These are phyloP conservation scores for Coniochaeta pulveracea DNA, from an alignment of 2,329 filamentous ascomycete species.

Conservation along the genomic window DNA sequence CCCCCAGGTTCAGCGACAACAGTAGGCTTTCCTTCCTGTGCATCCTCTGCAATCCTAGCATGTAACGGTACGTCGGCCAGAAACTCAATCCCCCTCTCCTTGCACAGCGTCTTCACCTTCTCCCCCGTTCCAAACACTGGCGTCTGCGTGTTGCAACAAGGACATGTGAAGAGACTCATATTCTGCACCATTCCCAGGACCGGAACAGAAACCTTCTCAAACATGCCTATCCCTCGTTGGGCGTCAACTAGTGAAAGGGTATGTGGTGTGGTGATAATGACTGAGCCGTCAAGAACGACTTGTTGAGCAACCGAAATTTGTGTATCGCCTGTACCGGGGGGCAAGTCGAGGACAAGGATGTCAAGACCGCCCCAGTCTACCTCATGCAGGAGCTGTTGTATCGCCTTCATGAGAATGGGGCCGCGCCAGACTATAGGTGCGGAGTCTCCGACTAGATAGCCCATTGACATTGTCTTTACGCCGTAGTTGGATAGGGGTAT, in stretches of 20 bases:
- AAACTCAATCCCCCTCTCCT: constrained; percentile 63
- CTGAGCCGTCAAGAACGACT: constrained; percentile 71
- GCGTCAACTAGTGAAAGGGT: constrained; percentile 88
- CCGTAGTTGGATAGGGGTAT: constrained; percentile 89
- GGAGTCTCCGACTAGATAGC: constrained; percentile 71
- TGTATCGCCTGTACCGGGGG: constrained; percentile 89
- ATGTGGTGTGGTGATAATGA: constrained; percentile 90
- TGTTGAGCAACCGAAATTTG: constrained; percentile 97
- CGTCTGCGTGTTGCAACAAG: constrained; percentile 62
- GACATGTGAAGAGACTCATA: constrained; percentile 78
- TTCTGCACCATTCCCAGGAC: constrained; percentile 85
- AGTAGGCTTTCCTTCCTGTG: constrained; percentile 77
- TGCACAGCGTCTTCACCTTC: constrained; percentile 57
- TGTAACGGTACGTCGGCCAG: constrained; percentile 85
- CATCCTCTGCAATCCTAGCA: constrained; percentile 75
- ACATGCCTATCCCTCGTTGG: constrained; percentile 85
- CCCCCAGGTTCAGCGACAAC: constrained; percentile 78
- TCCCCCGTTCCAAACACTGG: constrained; percentile 62
- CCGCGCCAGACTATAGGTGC: constrained; percentile 91
- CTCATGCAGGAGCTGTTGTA: constrained; percentile 90
- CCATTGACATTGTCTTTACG: constrained; percentile 98
- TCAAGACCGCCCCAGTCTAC: constrained; percentile 90
- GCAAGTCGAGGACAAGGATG: constrained; percentile 79
- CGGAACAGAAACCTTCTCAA: constrained; percentile 71
- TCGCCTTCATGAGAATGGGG: constrained; percentile 93